Evolutionary conservation across 495 filamentous ascomycete genomes (phyloP), one percentile per base, ranked within the genome.

Genomic region (Podospora appendiculata): DNA sequence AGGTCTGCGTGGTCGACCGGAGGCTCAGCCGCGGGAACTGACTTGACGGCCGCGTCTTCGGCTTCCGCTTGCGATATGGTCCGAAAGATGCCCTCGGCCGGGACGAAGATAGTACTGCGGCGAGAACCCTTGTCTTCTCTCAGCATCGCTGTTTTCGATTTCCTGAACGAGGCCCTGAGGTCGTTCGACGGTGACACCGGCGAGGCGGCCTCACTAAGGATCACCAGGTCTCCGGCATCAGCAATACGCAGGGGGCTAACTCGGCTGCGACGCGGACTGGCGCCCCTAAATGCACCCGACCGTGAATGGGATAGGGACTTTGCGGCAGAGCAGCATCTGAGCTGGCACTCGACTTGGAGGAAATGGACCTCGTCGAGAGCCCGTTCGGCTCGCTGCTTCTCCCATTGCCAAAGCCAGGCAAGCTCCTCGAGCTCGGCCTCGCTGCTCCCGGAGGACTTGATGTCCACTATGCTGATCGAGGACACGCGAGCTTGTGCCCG

Each of bases 361-460:
- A 90, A 95, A n/a, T 90, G 78, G 25, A 91, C 70, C 58, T 84
- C 80, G 12, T 87, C 85, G 51, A 90, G 77, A 0, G 87, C 85
- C 13, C 84, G 75, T 34, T 78, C 70, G 43, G 88, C 79, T 41
- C 81, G 71, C 48, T 79, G 79, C 61, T 75, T 81, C 70, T 93
- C 87, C 62, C 71, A 76, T 40, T 79, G 65, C 41, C 89, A 78
- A 11, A 83, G 75, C n/a, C 79, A 75, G 32, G 73, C 74, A 11
- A 91, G 58, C 17, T 81, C 73, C 7, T 83, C 80, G 36, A 87
- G 65, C 47, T 79, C 68, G 19, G 78, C 72, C 14, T 77, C 69
- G 32, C 65, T 72, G 9, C 67, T 58, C 42, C 70, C 67, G 8
- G 75, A 77, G 9, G 67, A 70, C 40, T 61, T 45, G 49, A 76